These are phyloP conservation scores for Neurospora sp. DNA, from an alignment of 495 filamentous ascomycete species.

Conservation along the genomic window DNA sequence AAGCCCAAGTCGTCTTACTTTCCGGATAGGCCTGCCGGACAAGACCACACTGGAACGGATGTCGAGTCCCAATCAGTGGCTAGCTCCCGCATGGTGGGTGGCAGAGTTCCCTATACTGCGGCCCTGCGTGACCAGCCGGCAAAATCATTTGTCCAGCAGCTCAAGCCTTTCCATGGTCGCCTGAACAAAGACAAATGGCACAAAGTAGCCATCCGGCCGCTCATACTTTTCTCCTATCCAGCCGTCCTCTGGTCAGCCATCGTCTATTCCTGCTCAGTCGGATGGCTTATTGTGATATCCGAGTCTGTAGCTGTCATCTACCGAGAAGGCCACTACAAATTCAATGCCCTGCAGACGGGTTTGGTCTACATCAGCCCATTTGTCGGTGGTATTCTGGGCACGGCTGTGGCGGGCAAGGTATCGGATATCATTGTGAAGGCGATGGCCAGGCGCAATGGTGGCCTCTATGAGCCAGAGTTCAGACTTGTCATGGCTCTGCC, in stretches of 20 bases:
- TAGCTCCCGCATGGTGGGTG: conserved; percentile 13
- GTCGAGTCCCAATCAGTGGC: conserved; percentile 24
- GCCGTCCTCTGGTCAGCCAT: conserved; percentile 82
- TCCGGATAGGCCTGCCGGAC: not conserved
- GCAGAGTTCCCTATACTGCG: conserved; percentile 46
- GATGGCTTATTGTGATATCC: conserved; percentile 89
- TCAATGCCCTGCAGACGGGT: conserved; percentile 69
- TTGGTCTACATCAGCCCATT: conserved; percentile 87
- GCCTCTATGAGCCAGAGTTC: conserved; percentile 94
- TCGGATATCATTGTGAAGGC: conserved; percentile 72
- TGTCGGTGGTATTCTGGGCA: conserved; percentile 79
- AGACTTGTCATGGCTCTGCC: conserved; percentile 84
- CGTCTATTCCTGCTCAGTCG: conserved; percentile 82
- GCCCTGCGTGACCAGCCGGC: conserved; percentile 47
- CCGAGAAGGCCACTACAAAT: conserved; percentile 59
- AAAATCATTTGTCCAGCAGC: conserved; percentile 57
- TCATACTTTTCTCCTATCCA: conserved; percentile 81
- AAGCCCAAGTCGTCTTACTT: not conserved
- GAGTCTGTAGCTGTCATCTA: conserved; percentile 76
- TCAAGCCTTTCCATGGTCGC: conserved; percentile 66
- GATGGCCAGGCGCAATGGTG: conserved; percentile 78
- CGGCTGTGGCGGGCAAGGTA: conserved; percentile 80
- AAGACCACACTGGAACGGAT: conserved; percentile 18
- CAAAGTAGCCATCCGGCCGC: conserved; percentile 63
- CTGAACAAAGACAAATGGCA: conserved; percentile 72